These are phyloP conservation scores for Warburgia ugandensis DNA, from an alignment of 164 flowering plant genomes.

Conservation along the genomic window DNA sequence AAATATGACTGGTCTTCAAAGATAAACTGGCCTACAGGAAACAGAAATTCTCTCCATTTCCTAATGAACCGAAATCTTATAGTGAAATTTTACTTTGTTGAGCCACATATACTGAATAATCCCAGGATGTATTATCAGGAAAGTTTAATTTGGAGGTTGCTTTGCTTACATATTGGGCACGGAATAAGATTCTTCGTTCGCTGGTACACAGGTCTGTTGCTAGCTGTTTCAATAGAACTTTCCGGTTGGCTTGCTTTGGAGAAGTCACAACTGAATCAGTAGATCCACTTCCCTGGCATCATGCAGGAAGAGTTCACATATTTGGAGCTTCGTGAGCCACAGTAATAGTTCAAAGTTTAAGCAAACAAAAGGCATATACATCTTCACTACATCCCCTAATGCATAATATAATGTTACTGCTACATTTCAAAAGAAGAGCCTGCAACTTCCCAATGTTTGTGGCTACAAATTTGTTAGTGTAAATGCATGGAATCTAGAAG, in stretches of 20 bases:
- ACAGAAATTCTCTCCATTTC: not conserved
- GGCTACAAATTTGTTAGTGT: too few relatives aligned
- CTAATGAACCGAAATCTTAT: not conserved
- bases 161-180: conserved; percentile 80
- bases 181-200: conserved; percentile 76
- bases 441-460: not conserved
- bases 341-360: not conserved
- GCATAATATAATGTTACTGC: not conserved
- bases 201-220: conserved; percentile 81
- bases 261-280: conserved; percentile 78
- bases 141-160: not conserved
- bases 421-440: not conserved
- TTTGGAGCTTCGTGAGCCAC: not conserved
- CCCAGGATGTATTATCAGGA: not conserved
- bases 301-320: not conserved
- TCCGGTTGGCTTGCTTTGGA: conserved; percentile 79
- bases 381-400: not conserved
- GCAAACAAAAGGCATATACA: not conserved
- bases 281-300: conserved; percentile 70
- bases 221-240: conserved; percentile 71
- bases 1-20: too few relatives aligned
- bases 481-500: too few relatives aligned
- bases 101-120: not conserved
- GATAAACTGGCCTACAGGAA: not conserved
- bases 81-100: not conserved